phyloP scores from a whole-genome alignment of 345 rosid species.

The Cardamine resedifolia region DNA sequence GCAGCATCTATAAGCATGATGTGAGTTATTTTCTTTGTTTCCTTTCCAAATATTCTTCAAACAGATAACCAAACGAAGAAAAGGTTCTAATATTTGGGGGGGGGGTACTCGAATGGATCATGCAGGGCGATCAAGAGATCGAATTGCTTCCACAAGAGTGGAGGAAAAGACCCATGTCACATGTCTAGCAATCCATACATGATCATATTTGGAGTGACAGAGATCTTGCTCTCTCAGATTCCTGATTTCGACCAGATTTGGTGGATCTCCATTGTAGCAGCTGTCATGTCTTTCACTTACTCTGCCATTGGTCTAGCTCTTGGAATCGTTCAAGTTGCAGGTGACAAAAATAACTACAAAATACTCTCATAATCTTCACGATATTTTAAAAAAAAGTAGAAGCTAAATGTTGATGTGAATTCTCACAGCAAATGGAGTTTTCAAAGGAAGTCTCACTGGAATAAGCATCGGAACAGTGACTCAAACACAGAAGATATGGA shows the following conservation, averaged over 20 bases:
- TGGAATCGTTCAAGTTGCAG: slow-evolving; percentile 71
- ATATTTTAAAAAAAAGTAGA: background rate
- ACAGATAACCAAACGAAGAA: background rate
- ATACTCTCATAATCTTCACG: background rate
- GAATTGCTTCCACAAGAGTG: slow-evolving; percentile 68
- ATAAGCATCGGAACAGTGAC: slow-evolving; percentile 62
- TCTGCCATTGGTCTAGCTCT: slow-evolving; percentile 88
- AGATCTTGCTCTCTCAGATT: slow-evolving; percentile 72
- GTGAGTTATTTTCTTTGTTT: slow-evolving; percentile 36
- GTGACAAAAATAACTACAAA: background rate
- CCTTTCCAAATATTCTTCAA: background rate
- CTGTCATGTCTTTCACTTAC: slow-evolving; percentile 95
- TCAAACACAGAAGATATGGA: slow-evolving; percentile 73
- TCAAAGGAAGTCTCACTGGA: slow-evolving; percentile 77
- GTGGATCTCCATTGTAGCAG: slow-evolving; percentile 92
- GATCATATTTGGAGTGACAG: slow-evolving; percentile 66
- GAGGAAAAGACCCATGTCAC: slow-evolving; percentile 60
- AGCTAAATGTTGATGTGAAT: background rate
- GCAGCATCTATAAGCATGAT: slow-evolving; percentile 85
- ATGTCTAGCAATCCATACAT: slow-evolving; percentile 71
- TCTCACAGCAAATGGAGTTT: slow-evolving; percentile 46
- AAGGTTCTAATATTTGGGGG: background rate
- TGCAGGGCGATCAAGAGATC: slow-evolving; percentile 82
- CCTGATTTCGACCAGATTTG: slow-evolving; percentile 83
- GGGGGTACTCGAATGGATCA: slow-evolving; percentile 1